Evolutionary conservation across 176 grass and related monocot species (phyloP).

Genomic region (Rhynchospora pubera): DNA sequence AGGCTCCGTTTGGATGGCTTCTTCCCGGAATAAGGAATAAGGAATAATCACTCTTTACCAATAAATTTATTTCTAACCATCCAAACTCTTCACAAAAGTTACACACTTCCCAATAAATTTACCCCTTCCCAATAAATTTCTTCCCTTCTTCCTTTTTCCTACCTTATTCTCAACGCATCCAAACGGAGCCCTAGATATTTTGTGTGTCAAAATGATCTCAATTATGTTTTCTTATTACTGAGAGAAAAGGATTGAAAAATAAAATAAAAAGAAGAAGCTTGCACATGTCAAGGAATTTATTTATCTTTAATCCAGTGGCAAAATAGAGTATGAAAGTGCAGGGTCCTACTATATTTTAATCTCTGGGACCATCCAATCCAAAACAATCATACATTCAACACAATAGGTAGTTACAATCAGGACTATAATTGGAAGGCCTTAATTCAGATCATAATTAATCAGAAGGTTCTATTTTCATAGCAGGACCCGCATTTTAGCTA

Average conservation of each 20-base stretch:
- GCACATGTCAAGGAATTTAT: background rate
- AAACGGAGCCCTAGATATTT: slow-evolving; percentile 11
- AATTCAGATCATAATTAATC: background rate
- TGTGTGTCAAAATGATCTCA: background rate
- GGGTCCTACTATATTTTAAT: background rate
- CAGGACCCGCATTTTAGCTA: background rate
- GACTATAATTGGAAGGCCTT: background rate
- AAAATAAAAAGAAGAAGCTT: background rate
- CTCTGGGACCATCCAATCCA: background rate
- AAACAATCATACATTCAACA: background rate
- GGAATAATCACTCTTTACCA: too few species aligned
- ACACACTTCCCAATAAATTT: too few species aligned
- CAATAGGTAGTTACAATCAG: background rate
- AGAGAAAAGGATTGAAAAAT: background rate
- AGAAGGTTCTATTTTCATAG: background rate
- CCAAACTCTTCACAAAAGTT: too few species aligned
- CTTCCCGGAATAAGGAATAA: too few species aligned
- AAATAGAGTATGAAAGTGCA: background rate
- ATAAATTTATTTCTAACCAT: too few species aligned
- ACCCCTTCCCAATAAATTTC: too few species aligned
- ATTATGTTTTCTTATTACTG: background rate
- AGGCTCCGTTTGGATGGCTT: too few species aligned
- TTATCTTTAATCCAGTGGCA: background rate
- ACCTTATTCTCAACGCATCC: too few species aligned
- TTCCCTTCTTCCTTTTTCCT: too few species aligned